Percentiles rank a stretch among this genome's conserved stretches.
Conservation (phyloP, 768 basidiomycete genomes). For the Cystofilobasidium capitatum region DNA sequence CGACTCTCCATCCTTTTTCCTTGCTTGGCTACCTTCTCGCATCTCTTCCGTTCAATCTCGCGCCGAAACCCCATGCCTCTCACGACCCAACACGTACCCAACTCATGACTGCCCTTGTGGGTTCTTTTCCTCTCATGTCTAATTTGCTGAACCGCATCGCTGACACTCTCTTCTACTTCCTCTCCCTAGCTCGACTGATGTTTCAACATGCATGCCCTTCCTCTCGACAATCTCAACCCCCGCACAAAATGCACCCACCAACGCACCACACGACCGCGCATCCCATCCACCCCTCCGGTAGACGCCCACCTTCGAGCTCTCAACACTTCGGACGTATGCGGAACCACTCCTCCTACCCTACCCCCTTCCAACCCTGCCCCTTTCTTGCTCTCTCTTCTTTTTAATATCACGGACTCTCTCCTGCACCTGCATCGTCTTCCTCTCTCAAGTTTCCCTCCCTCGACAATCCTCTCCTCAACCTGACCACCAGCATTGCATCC, state of each 20-base stretch:
- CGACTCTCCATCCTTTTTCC: not conserved
- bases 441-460: not conserved
- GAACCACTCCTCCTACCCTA: not conserved
- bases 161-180: not conserved
- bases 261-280: too few species aligned
- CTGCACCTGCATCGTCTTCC: not conserved
- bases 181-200: not conserved
- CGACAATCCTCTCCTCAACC: not conserved
- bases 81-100: too few species aligned
- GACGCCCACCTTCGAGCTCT: not conserved
- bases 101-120: too few species aligned
- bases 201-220: slow-evolving; percentile 12
- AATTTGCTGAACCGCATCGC: too few species aligned
- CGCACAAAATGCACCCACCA: too few species aligned
- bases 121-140: too few species aligned
- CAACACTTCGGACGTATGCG: not conserved
- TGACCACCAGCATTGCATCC: too few species aligned
- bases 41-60: not conserved
- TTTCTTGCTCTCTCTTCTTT: not conserved
- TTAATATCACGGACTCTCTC: not conserved
- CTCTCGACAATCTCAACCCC: too few species aligned
- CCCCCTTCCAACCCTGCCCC: not conserved
- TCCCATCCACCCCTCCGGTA: not conserved
- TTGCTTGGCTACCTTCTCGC: not conserved
- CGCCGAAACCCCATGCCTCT: too few species aligned